phyloP scores from a whole-genome alignment of 2,329 filamentous ascomycete species.

The Diaporthe aspalathi region DNA sequence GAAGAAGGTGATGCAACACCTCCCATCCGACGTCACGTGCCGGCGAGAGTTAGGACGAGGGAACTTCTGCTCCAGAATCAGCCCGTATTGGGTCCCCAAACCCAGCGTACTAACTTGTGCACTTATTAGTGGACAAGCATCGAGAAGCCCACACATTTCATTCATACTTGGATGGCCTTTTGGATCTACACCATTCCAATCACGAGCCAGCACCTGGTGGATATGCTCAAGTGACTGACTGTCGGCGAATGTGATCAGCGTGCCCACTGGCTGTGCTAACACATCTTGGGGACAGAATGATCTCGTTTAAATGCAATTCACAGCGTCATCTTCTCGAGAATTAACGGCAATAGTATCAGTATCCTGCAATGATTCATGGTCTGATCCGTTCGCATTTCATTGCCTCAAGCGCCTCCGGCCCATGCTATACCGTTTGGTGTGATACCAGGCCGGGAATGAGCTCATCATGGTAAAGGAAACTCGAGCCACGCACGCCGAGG shows the following conservation, averaged over 20 bases:
- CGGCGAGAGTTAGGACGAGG: neutral
- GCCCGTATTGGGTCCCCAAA: neutral
- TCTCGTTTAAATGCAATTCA: neutral
- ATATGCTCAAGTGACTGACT: neutral
- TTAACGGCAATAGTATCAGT: neutral
- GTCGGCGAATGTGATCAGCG: neutral
- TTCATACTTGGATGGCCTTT: no score
- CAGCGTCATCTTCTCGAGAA: neutral
- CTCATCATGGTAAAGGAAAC: neutral
- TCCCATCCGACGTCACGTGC: slow-evolving; percentile 14
- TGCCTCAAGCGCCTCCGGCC: neutral
- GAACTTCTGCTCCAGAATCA: neutral
- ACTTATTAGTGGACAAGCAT: neutral
- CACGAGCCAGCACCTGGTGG: neutral
- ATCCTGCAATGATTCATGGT: neutral
- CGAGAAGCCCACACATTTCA: neutral
- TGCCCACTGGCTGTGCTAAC: no score
- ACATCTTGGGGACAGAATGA: neutral
- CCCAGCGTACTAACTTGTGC: neutral
- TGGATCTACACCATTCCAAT: neutral
- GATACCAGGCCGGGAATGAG: neutral
- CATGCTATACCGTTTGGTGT: neutral
- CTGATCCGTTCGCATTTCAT: neutral
- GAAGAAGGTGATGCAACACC: slow-evolving; percentile 4
- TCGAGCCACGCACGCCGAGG: neutral